Evolutionary conservation across 1,139 yeast species (phyloP), one percentile per base, ranked within the genome.

Genomic region (Yarrowia galli): DNA sequence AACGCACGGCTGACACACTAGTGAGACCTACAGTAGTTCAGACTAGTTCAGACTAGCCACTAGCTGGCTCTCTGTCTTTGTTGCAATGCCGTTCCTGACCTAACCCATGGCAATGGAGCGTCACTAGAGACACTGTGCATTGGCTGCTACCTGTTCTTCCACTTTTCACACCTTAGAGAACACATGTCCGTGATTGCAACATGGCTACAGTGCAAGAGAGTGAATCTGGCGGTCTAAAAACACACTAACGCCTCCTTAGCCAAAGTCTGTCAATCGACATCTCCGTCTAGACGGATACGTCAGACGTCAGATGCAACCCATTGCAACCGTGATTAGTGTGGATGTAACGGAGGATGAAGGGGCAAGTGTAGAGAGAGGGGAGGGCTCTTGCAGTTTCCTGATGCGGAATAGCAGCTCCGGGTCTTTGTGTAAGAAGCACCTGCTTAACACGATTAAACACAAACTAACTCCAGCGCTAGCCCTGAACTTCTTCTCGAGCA

Each of bases 241-340:
- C 43, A 7, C 2, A 16, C 60, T 53, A 53, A 23, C 32, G 32
- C 20, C 2, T 0, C 4, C 2, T 9, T 53, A 22, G 43, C 28
- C 7, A 3, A 22, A 36, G n/a, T 36, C 43, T 8, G 22, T n/a
- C 12, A n/a, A 10, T 15, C 42, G 5, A 13, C 43, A 51, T 51
- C 58, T 51, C 58, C 58, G 42, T 35, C n/a, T n/a, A n/a, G 25
- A 36, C 43, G 60, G 60, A 53, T 53, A 53, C 60, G 60, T 53
- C 60, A 53, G 60, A 53, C 60, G 38, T 28, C 32, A 28, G 32
- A 28, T 10, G 32, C 32, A 28, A 5, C 32, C 8, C 32, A 10
- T 28, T 28, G 32, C 32, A 28, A 28, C 32, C 32, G 32, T 28
- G 32, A 10, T 5, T 28, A 28, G 32, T 28, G 32, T 28, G 32